Evolutionary conservation across 805 yeast genomes (phyloP).

Genomic region (Debaryomyces prosopidis): DNA sequence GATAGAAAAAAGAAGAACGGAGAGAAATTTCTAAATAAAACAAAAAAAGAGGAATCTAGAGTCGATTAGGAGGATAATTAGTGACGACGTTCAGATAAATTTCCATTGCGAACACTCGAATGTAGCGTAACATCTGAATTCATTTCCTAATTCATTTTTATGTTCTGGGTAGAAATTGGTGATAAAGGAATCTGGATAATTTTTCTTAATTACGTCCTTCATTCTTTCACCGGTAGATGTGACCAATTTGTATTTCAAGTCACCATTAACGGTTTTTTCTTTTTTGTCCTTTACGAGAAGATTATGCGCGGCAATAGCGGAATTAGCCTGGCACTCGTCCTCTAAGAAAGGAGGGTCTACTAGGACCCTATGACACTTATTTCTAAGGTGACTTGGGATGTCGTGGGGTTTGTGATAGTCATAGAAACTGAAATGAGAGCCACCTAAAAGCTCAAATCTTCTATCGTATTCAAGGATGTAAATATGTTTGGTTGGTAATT

Average conservation of each 20-base stretch:
- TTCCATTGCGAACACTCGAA: constrained; percentile 73
- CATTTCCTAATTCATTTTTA: constrained; percentile 82
- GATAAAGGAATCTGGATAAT: constrained; percentile 62
- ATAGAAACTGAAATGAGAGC: constrained; percentile 67
- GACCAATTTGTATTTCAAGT: constrained; percentile 50
- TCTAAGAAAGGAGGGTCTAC: constrained; percentile 90
- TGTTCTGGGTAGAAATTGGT: constrained; percentile 80
- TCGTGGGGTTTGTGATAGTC: constrained; percentile 73
- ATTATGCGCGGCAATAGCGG: constrained; percentile 52
- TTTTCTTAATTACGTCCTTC: constrained; percentile 57
- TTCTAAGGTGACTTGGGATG: constrained; percentile 55
- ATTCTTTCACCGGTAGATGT: constrained; percentile 91
- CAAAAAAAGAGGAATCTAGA: too few species aligned
- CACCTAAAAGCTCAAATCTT: constrained; percentile 74
- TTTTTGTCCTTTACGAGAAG: constrained; percentile 47
- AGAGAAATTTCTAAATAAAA: too few species aligned
- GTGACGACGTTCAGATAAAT: constrained; percentile 21
- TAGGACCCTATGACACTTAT: constrained; percentile 68
- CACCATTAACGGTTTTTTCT: constrained; percentile 41
- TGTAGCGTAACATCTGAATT: constrained; percentile 81
- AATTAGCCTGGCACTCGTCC: constrained; percentile 76
- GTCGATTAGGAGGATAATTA: too few species aligned
- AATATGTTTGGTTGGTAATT: constrained; percentile 66
- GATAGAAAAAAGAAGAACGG: too few species aligned
- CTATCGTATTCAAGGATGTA: constrained; percentile 78